These are phyloP conservation scores for Acacia confusa DNA, from an alignment of 306 rosid species.

Conservation along the genomic window DNA sequence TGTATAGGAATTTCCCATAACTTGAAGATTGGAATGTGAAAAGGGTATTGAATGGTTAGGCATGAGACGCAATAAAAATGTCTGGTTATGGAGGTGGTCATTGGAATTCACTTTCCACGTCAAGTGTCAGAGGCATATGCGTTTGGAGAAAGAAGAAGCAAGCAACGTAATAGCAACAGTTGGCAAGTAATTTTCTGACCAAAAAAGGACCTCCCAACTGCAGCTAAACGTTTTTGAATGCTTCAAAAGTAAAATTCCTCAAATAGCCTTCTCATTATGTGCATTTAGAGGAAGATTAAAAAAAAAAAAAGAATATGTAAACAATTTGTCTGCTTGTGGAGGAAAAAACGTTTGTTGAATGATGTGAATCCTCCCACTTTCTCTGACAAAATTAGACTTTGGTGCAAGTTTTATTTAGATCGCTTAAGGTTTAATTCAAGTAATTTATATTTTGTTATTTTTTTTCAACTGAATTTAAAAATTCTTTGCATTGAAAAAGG, in stretches of 20 bases:
- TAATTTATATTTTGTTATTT: not conserved
- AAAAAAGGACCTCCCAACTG: conserved; percentile 37
- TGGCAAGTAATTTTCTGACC: conserved; percentile 33
- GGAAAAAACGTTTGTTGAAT: not conserved
- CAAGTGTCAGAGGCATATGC: conserved; percentile 41
- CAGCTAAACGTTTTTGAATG: conserved; percentile 32
- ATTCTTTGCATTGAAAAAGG: not conserved
- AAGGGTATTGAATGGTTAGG: not conserved
- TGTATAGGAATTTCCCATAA: not conserved
- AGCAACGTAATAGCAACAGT: conserved; percentile 34
- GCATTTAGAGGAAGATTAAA: not conserved
- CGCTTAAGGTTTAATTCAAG: not conserved
- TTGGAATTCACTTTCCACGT: not conserved
- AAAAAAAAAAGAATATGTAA: not conserved
- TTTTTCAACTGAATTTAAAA: not conserved
- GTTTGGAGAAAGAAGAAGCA: conserved; percentile 47
- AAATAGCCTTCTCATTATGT: not conserved
- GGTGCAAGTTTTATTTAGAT: not conserved
- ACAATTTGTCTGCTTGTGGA: not conserved
- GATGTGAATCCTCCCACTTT: too few relatives aligned
- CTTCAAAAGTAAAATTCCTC: conserved; percentile 37
- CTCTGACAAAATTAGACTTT: not conserved
- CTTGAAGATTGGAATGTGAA: not conserved
- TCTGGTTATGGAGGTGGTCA: not conserved
- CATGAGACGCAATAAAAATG: conserved; percentile 13